These are phyloP conservation scores for Trebouxia sp. DNA, from an alignment of 139 green algal species.

Conservation along the genomic window DNA sequence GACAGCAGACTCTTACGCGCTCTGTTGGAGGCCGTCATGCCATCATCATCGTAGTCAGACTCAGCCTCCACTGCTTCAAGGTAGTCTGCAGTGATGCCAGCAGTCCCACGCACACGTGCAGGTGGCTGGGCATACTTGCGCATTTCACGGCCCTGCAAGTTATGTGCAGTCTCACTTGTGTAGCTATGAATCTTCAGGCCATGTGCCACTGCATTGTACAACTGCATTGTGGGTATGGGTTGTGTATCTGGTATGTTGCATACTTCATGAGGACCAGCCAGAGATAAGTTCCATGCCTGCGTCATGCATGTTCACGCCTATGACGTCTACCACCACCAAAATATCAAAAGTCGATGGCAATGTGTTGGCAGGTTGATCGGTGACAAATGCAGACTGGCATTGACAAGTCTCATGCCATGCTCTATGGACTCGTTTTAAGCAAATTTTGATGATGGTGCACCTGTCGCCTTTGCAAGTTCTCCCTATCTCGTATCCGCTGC, in stretches of 20 bases:
- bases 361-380: not conserved
- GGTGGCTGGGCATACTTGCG: constrained; percentile 23
- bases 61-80: constrained; percentile 62
- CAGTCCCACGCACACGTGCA: not conserved
- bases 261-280: not conserved
- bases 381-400: too few species aligned
- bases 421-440: too few species aligned
- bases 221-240: not conserved
- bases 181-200: not conserved
- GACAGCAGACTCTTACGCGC: not conserved
- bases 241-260: not conserved
- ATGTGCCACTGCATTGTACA: not conserved
- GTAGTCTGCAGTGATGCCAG: constrained; percentile 44
- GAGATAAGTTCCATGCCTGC: not conserved
- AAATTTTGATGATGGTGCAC: too few species aligned
- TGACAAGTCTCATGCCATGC: too few species aligned
- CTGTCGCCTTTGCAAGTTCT: constrained; percentile 39
- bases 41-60: constrained; percentile 32
- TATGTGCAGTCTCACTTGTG: not conserved
- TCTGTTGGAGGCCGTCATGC: constrained; percentile 17
- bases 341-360: not conserved
- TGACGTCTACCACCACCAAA: not conserved
- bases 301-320: not conserved
- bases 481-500: constrained; percentile 41
- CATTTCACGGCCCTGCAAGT: constrained; percentile 45